Base-by-base conservation (phyloP, 2,329 filamentous ascomycete species). In the Falciphora oryzae region DNA sequence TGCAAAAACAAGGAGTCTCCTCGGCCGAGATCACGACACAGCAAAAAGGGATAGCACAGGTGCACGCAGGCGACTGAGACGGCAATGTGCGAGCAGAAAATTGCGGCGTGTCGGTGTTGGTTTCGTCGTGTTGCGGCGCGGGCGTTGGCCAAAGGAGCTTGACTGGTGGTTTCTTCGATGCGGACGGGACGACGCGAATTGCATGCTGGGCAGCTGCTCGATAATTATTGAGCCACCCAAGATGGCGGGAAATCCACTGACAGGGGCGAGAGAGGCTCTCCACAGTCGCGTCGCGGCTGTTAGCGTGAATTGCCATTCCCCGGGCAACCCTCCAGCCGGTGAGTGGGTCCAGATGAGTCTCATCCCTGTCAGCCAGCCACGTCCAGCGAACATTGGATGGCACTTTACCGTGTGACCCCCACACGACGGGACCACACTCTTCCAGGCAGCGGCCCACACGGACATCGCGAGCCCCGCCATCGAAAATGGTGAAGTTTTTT, bases 281-380 rank as follows among this genome's bases (percentile, higher is more conserved):
- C 57, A 58, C 57, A 29, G 57, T 58, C 57, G 57, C 57, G 68
- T 31, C 57, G 7, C n/a, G 22, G 22, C 44, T 44, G 38, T 35
- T 8, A 8, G n/a, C 62, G 25, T 64, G 57, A 44, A 29, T 63
- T 63, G 63, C 25, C 64, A 67, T 68, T 68, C 65, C 68, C 68
- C 66, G 64, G 64, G 67, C 67, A 69, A 68, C 68, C 29, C 14
- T 8, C 53, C 29, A 29, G 29, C 7, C 57, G 27, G 4, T 14
- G 38, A 53, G 44, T 25, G 44, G 56, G n/a, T 27, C 27, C 57
- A 29, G 27, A 28, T 11, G 57, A 28, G 5, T 28, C 57, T 31
- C 29, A 58, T 18, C 29, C 57, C 57, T 58, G 57, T 16, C 28
- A 10, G 10, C n/a, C 44, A 25, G n/a, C 18, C 18, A 53, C 29